Percentiles rank a stretch among this genome's conserved stretches.
Evolutionary conservation across 257 asterid genomes (phyloP).

Genomic region (Catharanthus roseus): DNA sequence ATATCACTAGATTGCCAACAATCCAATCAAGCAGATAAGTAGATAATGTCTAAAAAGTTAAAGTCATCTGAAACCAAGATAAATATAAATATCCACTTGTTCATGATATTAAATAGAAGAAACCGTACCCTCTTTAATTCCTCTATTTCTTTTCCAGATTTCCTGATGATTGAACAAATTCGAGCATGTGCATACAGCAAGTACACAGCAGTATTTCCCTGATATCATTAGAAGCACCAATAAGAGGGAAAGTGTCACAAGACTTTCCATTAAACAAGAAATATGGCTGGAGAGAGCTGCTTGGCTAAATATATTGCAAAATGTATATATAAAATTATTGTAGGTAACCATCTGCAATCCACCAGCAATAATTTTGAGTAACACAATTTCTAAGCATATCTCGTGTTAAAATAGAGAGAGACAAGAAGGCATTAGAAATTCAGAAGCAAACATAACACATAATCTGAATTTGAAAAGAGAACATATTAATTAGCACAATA

Average conservation of each 20-base stretch:
- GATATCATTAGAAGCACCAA: slow-evolving; percentile 22
- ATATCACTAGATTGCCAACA: background rate
- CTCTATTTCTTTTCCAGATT: slow-evolving; percentile 73
- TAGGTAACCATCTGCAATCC: background rate
- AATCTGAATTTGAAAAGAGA: background rate
- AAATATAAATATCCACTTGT: background rate
- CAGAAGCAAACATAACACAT: background rate
- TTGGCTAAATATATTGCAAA: background rate
- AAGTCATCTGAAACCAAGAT: background rate
- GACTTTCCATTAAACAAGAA: background rate
- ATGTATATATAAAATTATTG: background rate
- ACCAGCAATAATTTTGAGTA: background rate
- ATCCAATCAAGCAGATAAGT: background rate
- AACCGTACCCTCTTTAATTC: slow-evolving; percentile 63
- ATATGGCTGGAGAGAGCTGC: background rate
- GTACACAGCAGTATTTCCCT: slow-evolving; percentile 99
- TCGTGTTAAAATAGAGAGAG: background rate
- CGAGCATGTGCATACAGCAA: slow-evolving; percentile 96
- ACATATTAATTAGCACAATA: background rate
- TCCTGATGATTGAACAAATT: slow-evolving; percentile 91
- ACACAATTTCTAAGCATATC: background rate
- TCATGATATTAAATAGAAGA: slow-evolving; percentile 3
- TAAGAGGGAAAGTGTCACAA: background rate
- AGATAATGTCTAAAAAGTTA: background rate
- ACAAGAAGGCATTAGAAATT: background rate